Percentiles rank a stretch among this genome's conserved stretches.
phyloP scores from a whole-genome alignment of 371 early-diverging fungal genomes.

The Zopfochytrium polystomum region DNA sequence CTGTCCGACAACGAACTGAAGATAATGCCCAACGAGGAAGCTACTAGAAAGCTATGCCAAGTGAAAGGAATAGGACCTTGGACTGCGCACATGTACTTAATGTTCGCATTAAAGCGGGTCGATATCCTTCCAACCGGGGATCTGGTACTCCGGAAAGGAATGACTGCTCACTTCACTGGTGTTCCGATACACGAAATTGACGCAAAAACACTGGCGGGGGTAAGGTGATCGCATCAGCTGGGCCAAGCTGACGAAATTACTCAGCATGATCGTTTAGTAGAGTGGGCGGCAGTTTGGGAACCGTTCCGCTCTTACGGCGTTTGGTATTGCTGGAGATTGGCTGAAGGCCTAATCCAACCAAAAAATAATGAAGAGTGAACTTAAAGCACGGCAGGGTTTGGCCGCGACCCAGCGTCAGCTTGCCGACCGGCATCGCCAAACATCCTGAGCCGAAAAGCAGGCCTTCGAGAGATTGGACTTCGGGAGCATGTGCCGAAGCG shows the following conservation, averaged over 20 bases:
- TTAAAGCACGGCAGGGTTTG: too few species aligned
- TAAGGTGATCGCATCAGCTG: not conserved
- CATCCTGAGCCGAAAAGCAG: too few species aligned
- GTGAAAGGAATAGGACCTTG: constrained; percentile 33
- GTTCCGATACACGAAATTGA: constrained; percentile 2
- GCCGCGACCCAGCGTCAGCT: too few species aligned
- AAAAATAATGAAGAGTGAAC: too few species aligned
- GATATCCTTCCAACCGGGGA: constrained; percentile 66
- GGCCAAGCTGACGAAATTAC: too few species aligned
- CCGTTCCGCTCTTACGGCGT: constrained; percentile 64
- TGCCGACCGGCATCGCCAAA: too few species aligned
- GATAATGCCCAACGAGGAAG: not conserved
- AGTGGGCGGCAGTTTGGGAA: constrained; percentile 54
- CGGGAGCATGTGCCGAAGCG: too few species aligned
- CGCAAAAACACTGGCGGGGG: not conserved
- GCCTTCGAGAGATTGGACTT: too few species aligned
- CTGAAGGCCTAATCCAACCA: constrained; percentile 19
- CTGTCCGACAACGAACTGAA: not conserved
- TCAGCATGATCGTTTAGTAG: constrained; percentile 44
- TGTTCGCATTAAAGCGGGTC: constrained; percentile 58
- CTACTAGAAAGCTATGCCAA: not conserved
- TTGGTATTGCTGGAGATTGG: constrained; percentile 64
- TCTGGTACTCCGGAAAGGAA: constrained; percentile 59
- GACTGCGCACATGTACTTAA: constrained; percentile 71
- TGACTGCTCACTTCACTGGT: constrained; percentile 55